Base-by-base conservation (phyloP, 176 grass and related monocot genomes). In the Zea mays region DNA sequence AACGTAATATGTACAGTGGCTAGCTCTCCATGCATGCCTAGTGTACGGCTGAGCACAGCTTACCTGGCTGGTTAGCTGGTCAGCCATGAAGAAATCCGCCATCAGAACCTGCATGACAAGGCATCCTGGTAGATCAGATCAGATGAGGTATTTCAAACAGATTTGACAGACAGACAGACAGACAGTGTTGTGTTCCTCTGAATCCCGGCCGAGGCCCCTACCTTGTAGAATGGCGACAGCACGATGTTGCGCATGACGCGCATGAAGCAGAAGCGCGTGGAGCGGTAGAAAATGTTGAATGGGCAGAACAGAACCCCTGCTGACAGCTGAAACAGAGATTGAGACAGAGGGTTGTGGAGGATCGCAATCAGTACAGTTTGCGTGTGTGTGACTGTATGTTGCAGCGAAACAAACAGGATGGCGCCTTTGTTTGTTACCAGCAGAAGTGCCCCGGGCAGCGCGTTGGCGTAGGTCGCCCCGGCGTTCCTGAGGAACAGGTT, bases 11-110 rank as follows among this genome's bases (percentile, higher is more conserved):
- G 27, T 27, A 27, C 27, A 27, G 27, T 27, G 27, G 27, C 27
- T 27, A 27, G 27, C 27, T 27, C 27, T 27, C 27, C 27, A 27
- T 27, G 27, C 27, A 14, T 9, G 51, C 12, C 0, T 37, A 50
- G 50, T 62, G 17, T 4, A 33, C 27, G 8, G 34, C 3, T 47
- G 1, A 41, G 15, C 33, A 44, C 33, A 44, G 58, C 34, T 88
- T 83, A 98, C 96, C 92, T 98, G 96, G 49, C 96, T 98, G 27
- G 96, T 98, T 83, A 98, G 67, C 71, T 98, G 96, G 69, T 98
- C 96, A 75, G 96, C 96, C 96, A 98, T 94, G 78, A 98, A 98
- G 85, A 98, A 98, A 90, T 98, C 96, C 12, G 83, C 87, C 96
- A 98, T 92, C 63, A 98, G 38, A 51, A 98, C 91, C 95, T 98